These are phyloP conservation scores for Lanmaoa pseudosensibilis DNA, from an alignment of 768 basidiomycete species.

Conservation along the genomic window DNA sequence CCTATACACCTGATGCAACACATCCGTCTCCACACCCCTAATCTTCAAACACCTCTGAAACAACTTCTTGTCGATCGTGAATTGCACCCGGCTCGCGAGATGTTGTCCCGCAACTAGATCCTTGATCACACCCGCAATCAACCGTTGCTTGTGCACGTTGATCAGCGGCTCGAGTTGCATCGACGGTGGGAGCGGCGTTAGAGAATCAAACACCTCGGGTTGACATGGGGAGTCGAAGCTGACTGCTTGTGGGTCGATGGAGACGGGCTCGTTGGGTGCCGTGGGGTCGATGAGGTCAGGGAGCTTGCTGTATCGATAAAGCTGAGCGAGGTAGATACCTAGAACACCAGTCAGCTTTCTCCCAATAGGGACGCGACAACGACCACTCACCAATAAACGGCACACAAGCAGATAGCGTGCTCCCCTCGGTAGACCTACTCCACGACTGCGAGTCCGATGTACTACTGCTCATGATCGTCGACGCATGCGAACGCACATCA, in stretches of 20 bases:
- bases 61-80: slow-evolving; percentile 69
- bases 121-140: slow-evolving; percentile 80
- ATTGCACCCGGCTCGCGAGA: slow-evolving; percentile 70
- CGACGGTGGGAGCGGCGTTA: slow-evolving; percentile 69
- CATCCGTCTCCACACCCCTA: slow-evolving; percentile 59
- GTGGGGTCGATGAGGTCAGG: slow-evolving; percentile 86
- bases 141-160: slow-evolving; percentile 86
- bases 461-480: slow-evolving; percentile 50
- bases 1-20: slow-evolving; percentile 48
- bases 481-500: slow-evolving; percentile 51
- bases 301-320: slow-evolving; percentile 61
- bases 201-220: slow-evolving; percentile 75
- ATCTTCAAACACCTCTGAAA: slow-evolving; percentile 75
- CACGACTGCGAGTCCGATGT: slow-evolving; percentile 41
- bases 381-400: slow-evolving; percentile 71
- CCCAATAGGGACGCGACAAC: not conserved
- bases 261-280: slow-evolving; percentile 66
- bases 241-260: slow-evolving; percentile 59
- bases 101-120: slow-evolving; percentile 81
- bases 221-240: slow-evolving; percentile 69
- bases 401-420: slow-evolving; percentile 60
- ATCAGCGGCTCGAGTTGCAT: slow-evolving; percentile 84
- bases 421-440: slow-evolving; percentile 41
- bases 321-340: slow-evolving; percentile 79
- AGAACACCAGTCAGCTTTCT: slow-evolving; percentile 5